A percentile compares a stretch with the other conserved stretches of the same genome.
These are phyloP conservation scores for Leishmania mexicana DNA, from an alignment of 208 protist genomes.

Conservation along the genomic window DNA sequence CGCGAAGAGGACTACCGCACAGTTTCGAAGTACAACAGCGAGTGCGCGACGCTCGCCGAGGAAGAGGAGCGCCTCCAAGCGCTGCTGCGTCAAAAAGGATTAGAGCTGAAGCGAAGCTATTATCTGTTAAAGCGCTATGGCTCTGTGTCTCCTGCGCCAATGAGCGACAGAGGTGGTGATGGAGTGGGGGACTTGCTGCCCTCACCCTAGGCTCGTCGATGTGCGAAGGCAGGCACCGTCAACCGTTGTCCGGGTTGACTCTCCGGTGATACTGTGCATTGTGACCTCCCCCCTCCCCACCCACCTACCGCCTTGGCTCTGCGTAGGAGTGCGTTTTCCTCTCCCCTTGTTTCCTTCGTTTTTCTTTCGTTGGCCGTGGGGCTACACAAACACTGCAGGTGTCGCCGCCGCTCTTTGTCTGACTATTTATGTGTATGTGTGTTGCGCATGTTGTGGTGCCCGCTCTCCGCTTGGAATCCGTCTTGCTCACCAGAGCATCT, in stretches of 20 bases:
- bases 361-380: neutral
- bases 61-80: constrained; percentile 52
- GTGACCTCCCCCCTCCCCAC: neutral
- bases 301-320: neutral
- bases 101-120: constrained; percentile 62
- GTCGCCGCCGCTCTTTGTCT: neutral
- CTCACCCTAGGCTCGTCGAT: neutral
- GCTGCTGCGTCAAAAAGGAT: constrained; percentile 47
- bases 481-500: neutral
- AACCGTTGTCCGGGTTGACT: neutral
- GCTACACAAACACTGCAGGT: neutral
- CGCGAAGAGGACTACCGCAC: constrained; percentile 41
- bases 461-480: neutral
- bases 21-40: constrained; percentile 39
- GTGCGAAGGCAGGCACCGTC: neutral
- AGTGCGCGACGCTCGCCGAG: constrained; percentile 48
- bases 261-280: neutral
- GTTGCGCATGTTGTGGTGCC: neutral
- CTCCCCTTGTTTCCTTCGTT: neutral
- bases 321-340: neutral
- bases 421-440: neutral
- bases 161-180: neutral
- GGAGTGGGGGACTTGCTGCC: neutral
- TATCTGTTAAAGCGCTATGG: constrained; percentile 12
- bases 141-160: neutral